Evolutionary conservation across 176 grass and related monocot species (phyloP).

Genomic region (Zizania latifolia): DNA sequence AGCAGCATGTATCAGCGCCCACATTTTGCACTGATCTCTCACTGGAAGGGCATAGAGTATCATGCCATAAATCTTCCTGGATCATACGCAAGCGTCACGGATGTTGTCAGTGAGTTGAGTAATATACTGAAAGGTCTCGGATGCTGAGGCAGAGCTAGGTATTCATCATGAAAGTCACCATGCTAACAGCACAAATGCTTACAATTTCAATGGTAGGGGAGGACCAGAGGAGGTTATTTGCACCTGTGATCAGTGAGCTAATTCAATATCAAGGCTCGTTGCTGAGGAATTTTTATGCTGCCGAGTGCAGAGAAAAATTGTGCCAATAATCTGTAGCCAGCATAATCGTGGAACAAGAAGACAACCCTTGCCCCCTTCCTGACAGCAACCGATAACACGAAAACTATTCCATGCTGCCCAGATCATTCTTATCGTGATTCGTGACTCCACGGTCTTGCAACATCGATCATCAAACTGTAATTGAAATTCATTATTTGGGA

Average conservation of each 20-base stretch:
- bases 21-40: constrained; percentile 77
- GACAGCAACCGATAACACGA: neutral
- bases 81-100: constrained; percentile 41
- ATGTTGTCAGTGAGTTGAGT: constrained; percentile 48
- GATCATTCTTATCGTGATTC: neutral
- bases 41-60: constrained; percentile 85
- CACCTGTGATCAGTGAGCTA: neutral
- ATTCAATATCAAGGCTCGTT: neutral
- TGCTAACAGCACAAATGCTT: neutral
- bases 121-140: constrained; percentile 59
- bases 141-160: constrained; percentile 44
- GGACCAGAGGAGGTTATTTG: neutral
- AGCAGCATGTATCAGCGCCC: constrained; percentile 76
- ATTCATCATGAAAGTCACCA: neutral
- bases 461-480: neutral
- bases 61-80: constrained; percentile 75
- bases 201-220: neutral
- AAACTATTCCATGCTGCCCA: neutral
- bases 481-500: neutral
- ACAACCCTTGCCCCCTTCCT: neutral
- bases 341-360: neutral
- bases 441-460: neutral
- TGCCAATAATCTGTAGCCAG: neutral
- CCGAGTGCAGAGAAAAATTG: neutral
- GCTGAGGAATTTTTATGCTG: neutral